Evolutionary conservation across 176 grass and related monocot genomes (phyloP).

Genomic region (Ananas comosus): DNA sequence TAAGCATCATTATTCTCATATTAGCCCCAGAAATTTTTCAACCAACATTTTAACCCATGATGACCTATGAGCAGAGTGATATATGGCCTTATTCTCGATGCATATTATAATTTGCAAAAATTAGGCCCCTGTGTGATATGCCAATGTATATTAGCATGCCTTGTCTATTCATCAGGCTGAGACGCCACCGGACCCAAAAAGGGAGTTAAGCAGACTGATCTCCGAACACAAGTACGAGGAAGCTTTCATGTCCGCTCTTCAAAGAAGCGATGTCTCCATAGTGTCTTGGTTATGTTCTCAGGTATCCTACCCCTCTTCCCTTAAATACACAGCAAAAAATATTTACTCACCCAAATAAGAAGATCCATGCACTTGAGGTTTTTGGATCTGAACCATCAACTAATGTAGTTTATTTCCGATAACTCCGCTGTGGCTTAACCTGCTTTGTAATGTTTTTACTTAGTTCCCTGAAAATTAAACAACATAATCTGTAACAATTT

Average conservation of each 20-base stretch:
- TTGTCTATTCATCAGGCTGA: constrained; percentile 43
- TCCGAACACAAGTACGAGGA: constrained; percentile 70
- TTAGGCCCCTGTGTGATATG: not conserved
- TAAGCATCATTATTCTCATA: too few relatives aligned
- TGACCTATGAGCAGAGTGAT: too few relatives aligned
- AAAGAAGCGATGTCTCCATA: constrained; percentile 66
- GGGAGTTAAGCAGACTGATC: constrained; percentile 59
- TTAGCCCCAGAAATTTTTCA: too few relatives aligned
- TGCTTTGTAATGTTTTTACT: too few relatives aligned
- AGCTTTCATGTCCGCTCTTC: constrained; percentile 87
- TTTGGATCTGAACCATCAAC: not conserved
- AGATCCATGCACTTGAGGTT: not conserved
- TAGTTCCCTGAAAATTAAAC: too few relatives aligned
- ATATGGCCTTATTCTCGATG: too few relatives aligned
- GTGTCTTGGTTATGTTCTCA: constrained; percentile 93
- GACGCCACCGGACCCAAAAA: constrained; percentile 50
- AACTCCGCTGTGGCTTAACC: not conserved
- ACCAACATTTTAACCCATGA: too few relatives aligned
- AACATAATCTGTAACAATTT: too few relatives aligned
- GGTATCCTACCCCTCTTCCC: constrained; percentile 26
- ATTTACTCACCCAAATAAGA: not conserved
- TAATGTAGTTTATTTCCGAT: not conserved
- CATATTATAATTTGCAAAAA: not conserved
- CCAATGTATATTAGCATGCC: not conserved
- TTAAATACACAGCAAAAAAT: not conserved